These are phyloP conservation scores for Colletotrichum falcatum DNA, from an alignment of 2,329 filamentous ascomycete genomes.

Conservation along the genomic window DNA sequence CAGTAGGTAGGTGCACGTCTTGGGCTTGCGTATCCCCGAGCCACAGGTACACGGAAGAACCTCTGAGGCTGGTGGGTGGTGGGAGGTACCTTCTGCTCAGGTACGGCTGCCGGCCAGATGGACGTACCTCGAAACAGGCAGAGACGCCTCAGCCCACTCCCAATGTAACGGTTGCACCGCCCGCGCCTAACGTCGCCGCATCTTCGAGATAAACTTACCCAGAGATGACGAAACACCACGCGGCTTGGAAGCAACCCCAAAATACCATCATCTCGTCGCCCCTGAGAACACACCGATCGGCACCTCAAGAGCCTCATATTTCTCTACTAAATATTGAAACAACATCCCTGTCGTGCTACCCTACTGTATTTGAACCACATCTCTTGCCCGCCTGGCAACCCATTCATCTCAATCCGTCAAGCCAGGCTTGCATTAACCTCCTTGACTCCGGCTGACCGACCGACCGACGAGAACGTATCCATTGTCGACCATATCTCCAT, in stretches of 20 bases:
- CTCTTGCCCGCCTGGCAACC: neutral
- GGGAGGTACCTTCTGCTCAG: neutral
- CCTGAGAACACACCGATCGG: constrained; percentile 32
- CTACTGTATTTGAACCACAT: constrained; percentile 32
- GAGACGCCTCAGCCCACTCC: constrained; percentile 22
- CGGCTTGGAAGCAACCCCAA: constrained; percentile 38
- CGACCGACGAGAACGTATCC: constrained; percentile 27
- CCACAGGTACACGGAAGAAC: constrained; percentile 24
- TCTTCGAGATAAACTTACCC: constrained; percentile 30
- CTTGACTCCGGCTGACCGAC: constrained; percentile 24
- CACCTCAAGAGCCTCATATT: constrained; percentile 29
- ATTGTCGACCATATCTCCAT: constrained; percentile 27
- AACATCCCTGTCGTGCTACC: constrained; percentile 8
- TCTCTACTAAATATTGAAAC: constrained; percentile 27
- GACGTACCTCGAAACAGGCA: constrained; percentile 30
- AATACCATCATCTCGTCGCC: constrained; percentile 31
- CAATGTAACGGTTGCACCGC: constrained; percentile 27
- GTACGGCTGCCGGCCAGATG: neutral
- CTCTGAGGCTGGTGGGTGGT: neutral
- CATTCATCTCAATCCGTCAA: neutral
- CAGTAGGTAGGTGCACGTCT: neutral
- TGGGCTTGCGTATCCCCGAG: constrained; percentile 10
- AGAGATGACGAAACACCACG: constrained; percentile 41
- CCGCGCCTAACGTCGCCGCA: constrained; percentile 31
- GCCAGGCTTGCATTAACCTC: constrained; percentile 9